Percentiles rank a stretch among this genome's conserved stretches.
Evolutionary conservation across 2,329 filamentous ascomycete genomes (phyloP).

Genomic region (Macrophomina phaseolina): DNA sequence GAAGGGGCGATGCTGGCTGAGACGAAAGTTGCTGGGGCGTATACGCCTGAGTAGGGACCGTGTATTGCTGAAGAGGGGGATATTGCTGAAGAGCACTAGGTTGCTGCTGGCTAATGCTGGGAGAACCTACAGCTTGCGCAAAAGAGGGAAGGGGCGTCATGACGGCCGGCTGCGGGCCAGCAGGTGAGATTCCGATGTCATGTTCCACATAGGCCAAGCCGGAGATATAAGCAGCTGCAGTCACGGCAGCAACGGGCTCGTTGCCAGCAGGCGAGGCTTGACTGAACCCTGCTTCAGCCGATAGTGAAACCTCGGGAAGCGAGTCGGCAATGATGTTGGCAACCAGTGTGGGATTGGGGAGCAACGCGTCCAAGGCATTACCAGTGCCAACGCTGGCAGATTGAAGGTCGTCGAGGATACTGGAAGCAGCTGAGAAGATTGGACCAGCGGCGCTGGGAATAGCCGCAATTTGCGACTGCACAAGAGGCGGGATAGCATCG

Average conservation of each 20-base stretch:
- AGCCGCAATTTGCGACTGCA: slow-evolving; percentile 2
- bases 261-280: background rate
- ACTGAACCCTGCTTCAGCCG: background rate
- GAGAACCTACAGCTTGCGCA: slow-evolving; percentile 4
- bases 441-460: background rate
- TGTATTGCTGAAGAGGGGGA: background rate
- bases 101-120: background rate
- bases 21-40: background rate
- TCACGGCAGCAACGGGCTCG: background rate
- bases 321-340: background rate
- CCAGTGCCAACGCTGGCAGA: background rate
- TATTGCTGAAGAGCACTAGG: background rate
- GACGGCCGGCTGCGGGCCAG: background rate
- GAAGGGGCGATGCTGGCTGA: background rate
- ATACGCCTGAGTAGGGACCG: background rate
- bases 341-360: background rate
- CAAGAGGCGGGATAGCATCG: background rate
- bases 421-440: background rate
- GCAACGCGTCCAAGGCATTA: background rate
- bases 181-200: background rate
- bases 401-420: background rate
- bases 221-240: background rate
- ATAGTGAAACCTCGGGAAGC: background rate
- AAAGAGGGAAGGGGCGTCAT: background rate
- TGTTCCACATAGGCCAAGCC: background rate